Evolutionary conservation across 768 basidiomycete species (phyloP).

Genomic region (Mycena belliarum): DNA sequence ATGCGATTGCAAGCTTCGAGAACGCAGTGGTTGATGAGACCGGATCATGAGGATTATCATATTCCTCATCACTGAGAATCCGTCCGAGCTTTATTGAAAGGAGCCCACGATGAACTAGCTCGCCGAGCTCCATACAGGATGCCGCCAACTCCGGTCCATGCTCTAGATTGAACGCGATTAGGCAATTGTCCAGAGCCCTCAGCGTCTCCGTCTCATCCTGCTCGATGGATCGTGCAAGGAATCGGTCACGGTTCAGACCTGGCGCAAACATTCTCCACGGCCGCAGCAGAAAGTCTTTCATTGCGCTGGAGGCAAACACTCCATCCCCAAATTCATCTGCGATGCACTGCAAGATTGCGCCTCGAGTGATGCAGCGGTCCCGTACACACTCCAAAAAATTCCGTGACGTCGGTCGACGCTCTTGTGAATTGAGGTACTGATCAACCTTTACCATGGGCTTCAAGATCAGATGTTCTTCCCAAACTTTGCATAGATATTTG

Average conservation of each 20-base stretch:
- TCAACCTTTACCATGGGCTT: slow-evolving; percentile 1
- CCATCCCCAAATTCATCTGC: slow-evolving; percentile 5
- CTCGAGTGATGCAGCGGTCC: background rate
- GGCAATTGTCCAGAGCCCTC: background rate
- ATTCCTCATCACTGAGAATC: background rate
- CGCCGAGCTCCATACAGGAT: background rate
- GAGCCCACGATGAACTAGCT: background rate
- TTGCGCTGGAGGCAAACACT: background rate
- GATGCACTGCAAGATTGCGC: slow-evolving; percentile 1
- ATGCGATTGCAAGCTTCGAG: background rate
- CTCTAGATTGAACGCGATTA: background rate
- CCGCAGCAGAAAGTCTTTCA: background rate
- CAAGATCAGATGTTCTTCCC: slow-evolving; percentile 8
- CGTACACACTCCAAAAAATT: background rate
- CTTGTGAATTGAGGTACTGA: background rate
- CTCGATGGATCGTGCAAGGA: background rate
- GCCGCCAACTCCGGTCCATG: background rate
- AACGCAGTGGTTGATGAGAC: background rate
- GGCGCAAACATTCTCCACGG: background rate
- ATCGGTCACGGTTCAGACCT: background rate
- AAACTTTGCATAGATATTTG: background rate
- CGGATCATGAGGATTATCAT: background rate
- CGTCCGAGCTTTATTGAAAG: slow-evolving; percentile 1
- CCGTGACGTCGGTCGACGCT: background rate
- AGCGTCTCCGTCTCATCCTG: background rate